Evolutionary conservation across 2,329 filamentous ascomycete species (phyloP).

Genomic region (Lithohypha guttulata): DNA sequence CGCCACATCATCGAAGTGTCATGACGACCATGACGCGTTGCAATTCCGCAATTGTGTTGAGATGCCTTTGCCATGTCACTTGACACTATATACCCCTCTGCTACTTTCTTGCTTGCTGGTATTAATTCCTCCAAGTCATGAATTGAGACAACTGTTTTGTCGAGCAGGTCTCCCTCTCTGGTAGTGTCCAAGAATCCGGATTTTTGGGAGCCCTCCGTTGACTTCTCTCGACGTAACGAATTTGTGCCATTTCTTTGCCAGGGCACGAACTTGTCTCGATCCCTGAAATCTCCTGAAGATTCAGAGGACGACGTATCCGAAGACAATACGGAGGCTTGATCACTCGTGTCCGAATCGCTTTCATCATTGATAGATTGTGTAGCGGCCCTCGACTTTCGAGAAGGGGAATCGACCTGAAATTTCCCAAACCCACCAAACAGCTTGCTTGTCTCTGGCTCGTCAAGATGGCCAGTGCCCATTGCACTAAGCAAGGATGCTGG

Average conservation of each 20-base stretch:
- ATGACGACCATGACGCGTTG: conserved; percentile 55
- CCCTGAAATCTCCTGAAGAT: conserved; percentile 25
- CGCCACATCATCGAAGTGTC: conserved; percentile 78
- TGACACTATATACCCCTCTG: conserved; percentile 70
- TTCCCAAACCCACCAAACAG: conserved; percentile 56
- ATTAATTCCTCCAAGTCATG: conserved; percentile 58
- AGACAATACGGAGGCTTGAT: conserved; percentile 49
- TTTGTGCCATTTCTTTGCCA: conserved; percentile 4
- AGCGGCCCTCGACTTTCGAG: conserved; percentile 36
- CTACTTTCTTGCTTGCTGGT: conserved; percentile 69
- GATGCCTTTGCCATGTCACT: conserved; percentile 74
- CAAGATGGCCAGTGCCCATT: conserved; percentile 38
- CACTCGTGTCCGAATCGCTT: conserved; percentile 35
- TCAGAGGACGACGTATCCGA: conserved; percentile 41
- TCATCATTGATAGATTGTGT: conserved; percentile 33
- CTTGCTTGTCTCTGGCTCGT: conserved; percentile 38
- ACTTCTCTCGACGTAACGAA: conserved; percentile 37
- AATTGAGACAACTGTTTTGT: conserved; percentile 62
- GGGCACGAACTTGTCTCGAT: conserved; percentile 3
- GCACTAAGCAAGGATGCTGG: conserved; percentile 40
- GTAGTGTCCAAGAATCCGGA: conserved; percentile 49
- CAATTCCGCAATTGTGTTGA: conserved; percentile 69
- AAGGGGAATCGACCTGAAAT: conserved; percentile 42
- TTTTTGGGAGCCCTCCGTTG: conserved; percentile 37
- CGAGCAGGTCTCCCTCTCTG: conserved; percentile 32